Conservation (phyloP, 2,329 filamentous ascomycete genomes). For the Cadophora malorum region DNA sequence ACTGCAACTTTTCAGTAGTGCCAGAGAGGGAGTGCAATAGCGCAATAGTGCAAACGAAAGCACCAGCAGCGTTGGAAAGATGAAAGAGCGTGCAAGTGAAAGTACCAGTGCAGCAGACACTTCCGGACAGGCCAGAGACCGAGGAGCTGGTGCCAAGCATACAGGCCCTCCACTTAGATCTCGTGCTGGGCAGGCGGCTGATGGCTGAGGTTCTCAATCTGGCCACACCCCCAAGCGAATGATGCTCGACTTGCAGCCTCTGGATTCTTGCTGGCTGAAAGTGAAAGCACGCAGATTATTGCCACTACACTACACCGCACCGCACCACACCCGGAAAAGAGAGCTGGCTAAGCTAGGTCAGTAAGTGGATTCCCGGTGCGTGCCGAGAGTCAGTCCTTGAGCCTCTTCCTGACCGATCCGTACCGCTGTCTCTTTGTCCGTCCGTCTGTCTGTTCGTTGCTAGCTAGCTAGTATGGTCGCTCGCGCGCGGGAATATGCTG, state of each 20-base stretch:
- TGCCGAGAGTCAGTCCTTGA: constrained; percentile 16
- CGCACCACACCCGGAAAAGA: background rate
- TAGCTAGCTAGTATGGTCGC: constrained; percentile 12
- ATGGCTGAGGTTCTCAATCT: constrained; percentile 36
- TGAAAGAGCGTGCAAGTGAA: constrained; percentile 10
- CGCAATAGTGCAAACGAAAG: background rate
- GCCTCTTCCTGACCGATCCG: constrained; percentile 13
- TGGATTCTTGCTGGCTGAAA: constrained; percentile 1
- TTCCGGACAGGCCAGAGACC: constrained; percentile 7
- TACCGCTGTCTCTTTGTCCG: constrained; percentile 9
- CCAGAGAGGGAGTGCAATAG: background rate
- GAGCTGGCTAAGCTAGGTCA: background rate
- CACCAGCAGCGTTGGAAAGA: background rate
- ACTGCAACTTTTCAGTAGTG: constrained; percentile 22
- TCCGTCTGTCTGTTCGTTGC: background rate
- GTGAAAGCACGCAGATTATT: constrained; percentile 17
- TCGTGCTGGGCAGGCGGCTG: constrained; percentile 35
- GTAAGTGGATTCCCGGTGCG: constrained; percentile 7
- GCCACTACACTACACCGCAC: constrained; percentile 3
- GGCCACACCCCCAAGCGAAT: constrained; percentile 35
- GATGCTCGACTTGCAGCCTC: constrained; percentile 25
- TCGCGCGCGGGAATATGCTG: constrained; percentile 12
- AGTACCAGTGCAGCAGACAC: constrained; percentile 22
- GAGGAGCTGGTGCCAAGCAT: constrained; percentile 27
- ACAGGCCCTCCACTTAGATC: constrained; percentile 30